A percentile compares a stretch with the other conserved stretches of the same genome.
Conservation (phyloP, 2,329 filamentous ascomycete genomes). For the Fusarium tuaranense region DNA sequence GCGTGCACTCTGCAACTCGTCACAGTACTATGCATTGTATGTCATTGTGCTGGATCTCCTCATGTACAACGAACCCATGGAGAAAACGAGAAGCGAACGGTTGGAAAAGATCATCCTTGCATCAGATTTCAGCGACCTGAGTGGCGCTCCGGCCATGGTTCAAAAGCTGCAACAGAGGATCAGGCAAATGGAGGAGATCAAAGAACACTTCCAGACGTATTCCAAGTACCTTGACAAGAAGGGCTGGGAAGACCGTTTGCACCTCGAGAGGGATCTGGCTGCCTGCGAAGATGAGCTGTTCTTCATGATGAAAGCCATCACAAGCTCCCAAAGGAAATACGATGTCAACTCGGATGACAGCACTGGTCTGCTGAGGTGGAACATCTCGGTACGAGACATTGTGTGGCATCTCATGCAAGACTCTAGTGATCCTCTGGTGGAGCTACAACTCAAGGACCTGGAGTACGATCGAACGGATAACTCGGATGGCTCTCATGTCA, state of each 20-base stretch:
- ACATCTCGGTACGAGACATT: slow-evolving; percentile 92
- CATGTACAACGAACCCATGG: slow-evolving; percentile 94
- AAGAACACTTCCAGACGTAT: slow-evolving; percentile 94
- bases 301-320: slow-evolving; percentile 99
- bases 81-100: slow-evolving; percentile 96
- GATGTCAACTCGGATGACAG: slow-evolving; percentile 75
- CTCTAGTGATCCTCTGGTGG: slow-evolving; percentile 86
- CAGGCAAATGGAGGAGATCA: slow-evolving; percentile 94
- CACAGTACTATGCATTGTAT: slow-evolving; percentile 97
- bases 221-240: slow-evolving; percentile 86
- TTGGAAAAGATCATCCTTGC: slow-evolving; percentile 99
- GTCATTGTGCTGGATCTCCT: slow-evolving; percentile 97
- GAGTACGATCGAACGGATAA: slow-evolving; percentile 97
- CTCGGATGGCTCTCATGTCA: slow-evolving; percentile 95
- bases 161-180: slow-evolving; percentile 92
- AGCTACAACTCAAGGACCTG: slow-evolving; percentile 91
- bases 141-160: slow-evolving; percentile 93
- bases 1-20: slow-evolving; percentile 94
- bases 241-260: slow-evolving; percentile 90
- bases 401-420: slow-evolving; percentile 97
- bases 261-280: slow-evolving; percentile 89
- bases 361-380: slow-evolving; percentile 88
- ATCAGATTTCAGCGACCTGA: slow-evolving; percentile 97
- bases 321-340: slow-evolving; percentile 89
- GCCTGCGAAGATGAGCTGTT: slow-evolving; percentile 97